Base-by-base conservation (phyloP, 371 early-diverging fungal genomes). In the Mucor lusitanicus region DNA sequence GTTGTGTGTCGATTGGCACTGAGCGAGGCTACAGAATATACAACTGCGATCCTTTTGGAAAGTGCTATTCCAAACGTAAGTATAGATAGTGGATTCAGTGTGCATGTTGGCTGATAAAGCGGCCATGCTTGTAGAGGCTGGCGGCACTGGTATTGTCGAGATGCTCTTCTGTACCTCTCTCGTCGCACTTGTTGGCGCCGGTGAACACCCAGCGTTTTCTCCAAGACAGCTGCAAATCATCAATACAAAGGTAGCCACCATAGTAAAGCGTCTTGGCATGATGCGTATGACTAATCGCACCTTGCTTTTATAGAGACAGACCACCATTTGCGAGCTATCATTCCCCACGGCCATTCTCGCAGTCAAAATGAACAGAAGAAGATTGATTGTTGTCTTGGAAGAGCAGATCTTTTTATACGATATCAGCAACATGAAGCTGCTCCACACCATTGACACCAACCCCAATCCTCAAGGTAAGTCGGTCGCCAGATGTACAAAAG, bases 131-230 rank as follows among this genome's bases (percentile, higher is more conserved):
- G 58, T 65, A 90, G 92, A 85, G 25, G 92, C 91, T 64, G 93
- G 94, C 37, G 96, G 95, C 8, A 92, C 95, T 19, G 95, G 95
- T 25, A 92, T 96, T 57, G 95, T 95, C 7, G 97, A 97, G 79
- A 97, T 98, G 97, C 84, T 98, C 39, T 98, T 97, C 70, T 93
- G 92, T 67, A 97, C 99, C 1, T 92, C 92, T 7, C 86, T 98
- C n/a, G 95, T 98, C 0, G 99, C 98, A 0, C 80, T 98, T 23
- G 97, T 96, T 13, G 99, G 97, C 5, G 91, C 95, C 12, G 97
- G 96, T 5, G 95, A 95, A 68, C 90, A 92, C 65, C 94, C 95
- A n/a, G 79, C 91, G 17, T 90, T 93, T 61, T 92, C 94, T 17
- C 95, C 98, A 46, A 85, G 97, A 68, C 85, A 94, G 59, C 83